Percentiles rank a stretch among this genome's conserved stretches.
These are phyloP conservation scores for Blastocystis sp. DNA, from an alignment of 352 stramenopile genomes.

Conservation along the genomic window DNA sequence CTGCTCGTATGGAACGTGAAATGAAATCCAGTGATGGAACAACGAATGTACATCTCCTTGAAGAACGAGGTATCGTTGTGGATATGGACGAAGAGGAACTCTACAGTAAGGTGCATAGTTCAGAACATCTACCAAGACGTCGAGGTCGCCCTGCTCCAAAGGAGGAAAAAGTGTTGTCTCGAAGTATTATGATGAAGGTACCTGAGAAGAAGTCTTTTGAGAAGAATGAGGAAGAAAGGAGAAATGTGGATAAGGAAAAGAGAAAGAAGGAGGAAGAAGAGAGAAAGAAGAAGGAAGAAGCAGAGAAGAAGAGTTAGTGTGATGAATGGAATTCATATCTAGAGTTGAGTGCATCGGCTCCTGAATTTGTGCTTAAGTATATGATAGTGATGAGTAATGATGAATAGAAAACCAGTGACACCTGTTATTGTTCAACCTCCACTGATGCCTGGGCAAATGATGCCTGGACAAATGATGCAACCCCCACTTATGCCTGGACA, in stretches of 20 bases:
- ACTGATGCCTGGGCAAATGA: neutral
- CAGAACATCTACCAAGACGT: neutral
- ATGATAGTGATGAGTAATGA: neutral
- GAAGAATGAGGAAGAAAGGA: neutral
- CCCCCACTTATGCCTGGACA: neutral
- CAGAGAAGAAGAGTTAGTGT: constrained; percentile 31
- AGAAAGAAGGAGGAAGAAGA: neutral
- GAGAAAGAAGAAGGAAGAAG: neutral
- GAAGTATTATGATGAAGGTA: constrained; percentile 42
- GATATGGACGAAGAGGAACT: constrained; percentile 43
- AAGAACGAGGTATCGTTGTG: constrained; percentile 28
- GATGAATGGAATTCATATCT: neutral
- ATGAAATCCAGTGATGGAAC: neutral
- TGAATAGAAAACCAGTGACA: neutral
- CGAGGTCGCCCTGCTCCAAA: neutral
- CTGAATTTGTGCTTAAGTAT: constrained; percentile 11
- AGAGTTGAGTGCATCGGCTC: constrained; percentile 34
- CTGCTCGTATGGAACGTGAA: constrained; percentile 8
- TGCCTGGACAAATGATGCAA: neutral
- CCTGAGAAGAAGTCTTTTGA: neutral
- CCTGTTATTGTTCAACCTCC: too few relatives aligned
- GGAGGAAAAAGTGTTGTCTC: constrained; percentile 37
- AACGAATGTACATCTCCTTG: constrained; percentile 42
- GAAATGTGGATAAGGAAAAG: neutral
- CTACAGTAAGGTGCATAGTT: constrained; percentile 10